A percentile compares a stretch with the other conserved stretches of the same genome.
phyloP scores from a whole-genome alignment of 306 rosid species.

The Psophocarpus tetragonolobus region DNA sequence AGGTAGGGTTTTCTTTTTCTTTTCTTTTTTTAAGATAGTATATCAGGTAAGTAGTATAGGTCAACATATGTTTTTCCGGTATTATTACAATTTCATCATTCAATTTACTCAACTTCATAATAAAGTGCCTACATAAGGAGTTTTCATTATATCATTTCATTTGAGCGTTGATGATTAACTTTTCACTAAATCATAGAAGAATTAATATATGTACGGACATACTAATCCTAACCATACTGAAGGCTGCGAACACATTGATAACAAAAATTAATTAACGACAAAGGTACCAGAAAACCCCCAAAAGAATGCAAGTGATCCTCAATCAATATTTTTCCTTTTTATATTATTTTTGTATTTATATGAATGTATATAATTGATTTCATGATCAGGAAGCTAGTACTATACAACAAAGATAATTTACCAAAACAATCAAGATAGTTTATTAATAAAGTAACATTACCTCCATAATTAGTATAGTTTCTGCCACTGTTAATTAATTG shows the following conservation, averaged over 20 bases:
- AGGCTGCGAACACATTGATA: background rate
- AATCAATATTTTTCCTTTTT: background rate
- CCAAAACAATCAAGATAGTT: background rate
- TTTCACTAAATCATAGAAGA: background rate
- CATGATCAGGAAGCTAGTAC: background rate
- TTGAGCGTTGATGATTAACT: background rate
- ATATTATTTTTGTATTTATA: background rate
- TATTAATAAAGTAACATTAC: too few relatives aligned
- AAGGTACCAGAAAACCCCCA: background rate
- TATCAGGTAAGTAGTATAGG: background rate
- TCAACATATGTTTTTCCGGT: background rate
- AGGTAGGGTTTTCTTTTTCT: too few relatives aligned
- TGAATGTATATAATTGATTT: background rate
- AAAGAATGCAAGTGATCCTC: background rate
- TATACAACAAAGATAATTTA: too few relatives aligned
- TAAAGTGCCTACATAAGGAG: background rate
- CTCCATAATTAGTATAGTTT: background rate
- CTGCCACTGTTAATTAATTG: background rate
- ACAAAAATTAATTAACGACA: background rate
- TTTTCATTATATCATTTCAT: background rate
- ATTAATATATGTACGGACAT: background rate
- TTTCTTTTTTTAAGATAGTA: too few relatives aligned
- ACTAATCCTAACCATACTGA: background rate
- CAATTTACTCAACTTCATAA: background rate
- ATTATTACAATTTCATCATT: background rate